Conservation (phyloP, 129 eudicot genomes). For the Silybum marianum region DNA sequence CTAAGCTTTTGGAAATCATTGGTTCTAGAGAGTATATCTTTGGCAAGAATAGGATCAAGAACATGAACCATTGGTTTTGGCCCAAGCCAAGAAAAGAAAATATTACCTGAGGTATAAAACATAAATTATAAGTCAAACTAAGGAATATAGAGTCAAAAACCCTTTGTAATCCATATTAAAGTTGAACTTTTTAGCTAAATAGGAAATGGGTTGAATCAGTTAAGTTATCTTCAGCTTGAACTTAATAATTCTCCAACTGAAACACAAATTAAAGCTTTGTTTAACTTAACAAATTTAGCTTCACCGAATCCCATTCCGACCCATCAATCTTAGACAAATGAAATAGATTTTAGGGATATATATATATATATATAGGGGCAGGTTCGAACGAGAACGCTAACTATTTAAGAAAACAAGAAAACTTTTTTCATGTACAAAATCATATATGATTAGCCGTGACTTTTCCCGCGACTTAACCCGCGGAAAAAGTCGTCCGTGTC, state of each 20-base stretch:
- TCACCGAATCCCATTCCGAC: not conserved
- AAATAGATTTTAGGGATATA: not conserved
- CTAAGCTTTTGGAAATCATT: slow-evolving; percentile 37
- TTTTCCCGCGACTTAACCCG: too few relatives aligned
- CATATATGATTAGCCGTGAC: too few relatives aligned
- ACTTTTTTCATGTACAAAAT: too few relatives aligned
- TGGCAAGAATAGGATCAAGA: slow-evolving; percentile 35
- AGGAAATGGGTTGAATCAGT: not conserved
- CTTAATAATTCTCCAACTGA: not conserved
- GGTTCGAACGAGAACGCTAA: too few relatives aligned
- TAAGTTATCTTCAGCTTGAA: not conserved
- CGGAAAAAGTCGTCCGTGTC: too few relatives aligned
- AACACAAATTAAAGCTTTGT: not conserved
- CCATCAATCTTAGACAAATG: not conserved
- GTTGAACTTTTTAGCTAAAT: not conserved
- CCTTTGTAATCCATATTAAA: not conserved
- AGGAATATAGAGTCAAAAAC: not conserved
- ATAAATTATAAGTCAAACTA: not conserved
- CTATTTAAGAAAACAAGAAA: too few relatives aligned
- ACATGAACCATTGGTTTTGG: slow-evolving; percentile 40
- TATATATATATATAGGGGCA: not conserved
- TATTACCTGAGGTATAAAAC: slow-evolving; percentile 4
- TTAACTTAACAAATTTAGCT: not conserved
- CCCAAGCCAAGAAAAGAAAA: slow-evolving; percentile 35
- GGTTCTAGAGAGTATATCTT: slow-evolving; percentile 24